Evolutionary conservation across 495 filamentous ascomycete species (phyloP).

Genomic region (Aspergillus sclerotiicarbonarius): DNA sequence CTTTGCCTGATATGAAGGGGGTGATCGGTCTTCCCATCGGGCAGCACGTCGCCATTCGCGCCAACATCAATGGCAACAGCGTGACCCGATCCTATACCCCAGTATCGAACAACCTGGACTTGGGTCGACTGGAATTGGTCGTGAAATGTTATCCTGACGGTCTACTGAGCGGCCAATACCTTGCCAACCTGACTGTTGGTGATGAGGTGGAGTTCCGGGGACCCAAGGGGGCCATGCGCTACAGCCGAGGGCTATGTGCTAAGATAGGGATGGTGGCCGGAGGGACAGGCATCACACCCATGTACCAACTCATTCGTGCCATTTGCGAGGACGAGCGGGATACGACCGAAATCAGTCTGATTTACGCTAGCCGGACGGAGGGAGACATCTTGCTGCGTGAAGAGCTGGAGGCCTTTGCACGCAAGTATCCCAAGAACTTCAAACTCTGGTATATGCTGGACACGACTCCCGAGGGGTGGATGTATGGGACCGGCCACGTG

Average conservation of each 20-base stretch:
- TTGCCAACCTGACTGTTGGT: constrained; percentile 40
- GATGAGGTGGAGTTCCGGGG: constrained; percentile 46
- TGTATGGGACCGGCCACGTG: constrained; percentile 22
- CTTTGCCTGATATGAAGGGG: constrained; percentile 37
- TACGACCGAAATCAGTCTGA: constrained; percentile 42
- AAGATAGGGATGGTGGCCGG: constrained; percentile 51
- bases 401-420: constrained; percentile 48
- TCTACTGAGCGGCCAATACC: constrained; percentile 46
- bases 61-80: constrained; percentile 38
- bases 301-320: constrained; percentile 52
- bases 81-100: constrained; percentile 52
- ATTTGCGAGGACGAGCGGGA: constrained; percentile 50
- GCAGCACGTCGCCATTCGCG: constrained; percentile 52
- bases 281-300: constrained; percentile 57
- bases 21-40: constrained; percentile 53
- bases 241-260: constrained; percentile 30
- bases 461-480: constrained; percentile 25
- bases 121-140: constrained; percentile 44
- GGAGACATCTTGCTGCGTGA: constrained; percentile 38
- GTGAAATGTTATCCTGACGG: constrained; percentile 51
- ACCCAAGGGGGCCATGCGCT: constrained; percentile 49
- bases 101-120: constrained; percentile 50
- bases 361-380: constrained; percentile 46
- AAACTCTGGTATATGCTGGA: constrained; percentile 43
- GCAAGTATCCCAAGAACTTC: constrained; percentile 36